These are phyloP conservation scores for Plasmodium billcollinsi DNA, from an alignment of 169 alveolate genomes.

Conservation along the genomic window DNA sequence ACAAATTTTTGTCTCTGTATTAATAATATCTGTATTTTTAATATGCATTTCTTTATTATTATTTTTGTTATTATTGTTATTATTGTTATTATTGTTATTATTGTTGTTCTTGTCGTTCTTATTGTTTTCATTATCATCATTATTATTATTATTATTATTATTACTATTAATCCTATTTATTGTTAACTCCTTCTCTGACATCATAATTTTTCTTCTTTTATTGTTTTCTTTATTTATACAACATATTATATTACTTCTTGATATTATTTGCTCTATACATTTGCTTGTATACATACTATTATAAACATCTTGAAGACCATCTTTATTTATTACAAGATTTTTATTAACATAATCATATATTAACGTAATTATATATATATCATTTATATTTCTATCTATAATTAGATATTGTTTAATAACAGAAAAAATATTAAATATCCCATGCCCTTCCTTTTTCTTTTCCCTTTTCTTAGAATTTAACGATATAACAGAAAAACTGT, in stretches of 20 bases:
- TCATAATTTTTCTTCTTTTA: background rate
- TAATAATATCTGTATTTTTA: background rate
- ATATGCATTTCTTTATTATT: background rate
- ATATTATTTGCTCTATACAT: too few species aligned
- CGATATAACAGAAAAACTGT: background rate
- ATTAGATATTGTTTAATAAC: slow-evolving; percentile 30
- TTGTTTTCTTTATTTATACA: background rate
- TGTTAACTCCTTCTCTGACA: too few species aligned
- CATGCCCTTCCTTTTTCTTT: background rate
- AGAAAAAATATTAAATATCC: background rate
- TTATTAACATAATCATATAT: slow-evolving; percentile 12
- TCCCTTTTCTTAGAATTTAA: slow-evolving; percentile 1
- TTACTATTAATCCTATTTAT: background rate
- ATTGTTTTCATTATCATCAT: background rate
- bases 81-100: too few species aligned
- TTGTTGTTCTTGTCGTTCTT: background rate
- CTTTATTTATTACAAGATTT: slow-evolving; percentile 15
- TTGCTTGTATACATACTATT: background rate
- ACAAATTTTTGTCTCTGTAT: background rate
- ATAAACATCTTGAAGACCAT: background rate
- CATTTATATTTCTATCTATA: slow-evolving; percentile 14
- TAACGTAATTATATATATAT: slow-evolving; percentile 6
- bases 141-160: background rate
- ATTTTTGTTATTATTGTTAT: too few species aligned
- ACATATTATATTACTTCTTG: too few species aligned